Evolutionary conservation across 106 monocot species (phyloP).

Genomic region (Dendrobium officinale): DNA sequence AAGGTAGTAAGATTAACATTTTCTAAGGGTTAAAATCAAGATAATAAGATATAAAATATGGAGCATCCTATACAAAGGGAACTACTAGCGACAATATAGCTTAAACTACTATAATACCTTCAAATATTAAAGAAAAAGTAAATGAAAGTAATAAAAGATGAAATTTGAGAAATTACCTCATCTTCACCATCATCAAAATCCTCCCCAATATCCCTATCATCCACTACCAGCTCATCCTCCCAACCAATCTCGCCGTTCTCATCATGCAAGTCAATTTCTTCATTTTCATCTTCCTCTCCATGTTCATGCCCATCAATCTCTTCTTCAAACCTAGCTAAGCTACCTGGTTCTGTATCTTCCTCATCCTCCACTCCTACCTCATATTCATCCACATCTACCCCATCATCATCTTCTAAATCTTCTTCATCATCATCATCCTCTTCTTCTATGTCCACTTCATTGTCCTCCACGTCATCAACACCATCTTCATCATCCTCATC

Average conservation of each 20-base stretch:
- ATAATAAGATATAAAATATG: no score
- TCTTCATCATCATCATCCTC: conserved; percentile 27
- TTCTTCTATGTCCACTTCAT: conserved; percentile 26
- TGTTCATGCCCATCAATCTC: conserved; percentile 22
- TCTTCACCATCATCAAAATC: conserved; percentile 50
- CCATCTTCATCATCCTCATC: conserved; percentile 44
- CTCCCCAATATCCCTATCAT: conserved; percentile 57
- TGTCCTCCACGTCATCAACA: conserved; percentile 20
- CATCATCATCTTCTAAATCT: conserved; percentile 29
- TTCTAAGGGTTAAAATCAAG: no score
- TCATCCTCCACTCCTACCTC: conserved; percentile 27
- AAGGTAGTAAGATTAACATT: no score
- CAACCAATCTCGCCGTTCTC: conserved; percentile 58
- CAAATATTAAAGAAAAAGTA: neutral
- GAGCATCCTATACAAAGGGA: no score
- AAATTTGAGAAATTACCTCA: conserved; percentile 54
- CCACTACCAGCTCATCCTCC: conserved; percentile 65
- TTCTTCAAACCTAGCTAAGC: conserved; percentile 9
- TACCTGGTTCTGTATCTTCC: conserved; percentile 25
- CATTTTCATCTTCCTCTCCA: conserved; percentile 27
- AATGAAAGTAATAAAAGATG: neutral
- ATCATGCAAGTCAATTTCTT: no score
- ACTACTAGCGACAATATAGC: no score
- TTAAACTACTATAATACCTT: neutral
- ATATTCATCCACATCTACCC: conserved; percentile 28